Conservation (phyloP, 345 rosid genomes). For the Microcos paniculata region DNA sequence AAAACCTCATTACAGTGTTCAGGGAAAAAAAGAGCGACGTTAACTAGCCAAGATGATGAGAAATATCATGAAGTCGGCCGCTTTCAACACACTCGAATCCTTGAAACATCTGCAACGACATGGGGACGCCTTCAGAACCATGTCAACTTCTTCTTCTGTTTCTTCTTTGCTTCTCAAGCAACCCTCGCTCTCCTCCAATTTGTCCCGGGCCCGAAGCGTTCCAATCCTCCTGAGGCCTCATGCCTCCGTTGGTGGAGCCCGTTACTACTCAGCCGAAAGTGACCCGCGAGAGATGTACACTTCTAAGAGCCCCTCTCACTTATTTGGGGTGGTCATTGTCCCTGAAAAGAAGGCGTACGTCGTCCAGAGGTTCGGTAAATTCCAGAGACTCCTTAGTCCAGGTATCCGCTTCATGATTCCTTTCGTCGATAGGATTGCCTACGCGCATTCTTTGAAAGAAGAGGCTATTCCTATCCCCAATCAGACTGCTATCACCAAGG, state of each 20-base stretch:
- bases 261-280: not conserved
- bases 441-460: not conserved
- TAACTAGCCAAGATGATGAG: not conserved
- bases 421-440: not conserved
- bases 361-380: conserved; percentile 8
- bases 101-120: not conserved
- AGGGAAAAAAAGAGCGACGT: not conserved
- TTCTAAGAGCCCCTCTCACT: not conserved
- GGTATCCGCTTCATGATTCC: conserved; percentile 1
- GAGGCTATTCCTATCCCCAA: not conserved
- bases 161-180: not conserved
- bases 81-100: not conserved
- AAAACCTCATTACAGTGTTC: no score
- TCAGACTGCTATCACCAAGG: conserved; percentile 3
- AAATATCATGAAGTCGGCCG: not conserved
- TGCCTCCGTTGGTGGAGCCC: not conserved
- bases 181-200: not conserved
- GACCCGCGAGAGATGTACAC: not conserved
- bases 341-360: conserved; percentile 14
- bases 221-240: not conserved
- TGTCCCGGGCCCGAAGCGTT: not conserved
- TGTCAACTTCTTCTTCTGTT: not conserved
- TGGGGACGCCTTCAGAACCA: not conserved
- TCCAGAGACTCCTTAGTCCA: not conserved
- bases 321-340: not conserved